Conservation (phyloP, 208 protist genomes). For the Tetramitus jugosus region DNA sequence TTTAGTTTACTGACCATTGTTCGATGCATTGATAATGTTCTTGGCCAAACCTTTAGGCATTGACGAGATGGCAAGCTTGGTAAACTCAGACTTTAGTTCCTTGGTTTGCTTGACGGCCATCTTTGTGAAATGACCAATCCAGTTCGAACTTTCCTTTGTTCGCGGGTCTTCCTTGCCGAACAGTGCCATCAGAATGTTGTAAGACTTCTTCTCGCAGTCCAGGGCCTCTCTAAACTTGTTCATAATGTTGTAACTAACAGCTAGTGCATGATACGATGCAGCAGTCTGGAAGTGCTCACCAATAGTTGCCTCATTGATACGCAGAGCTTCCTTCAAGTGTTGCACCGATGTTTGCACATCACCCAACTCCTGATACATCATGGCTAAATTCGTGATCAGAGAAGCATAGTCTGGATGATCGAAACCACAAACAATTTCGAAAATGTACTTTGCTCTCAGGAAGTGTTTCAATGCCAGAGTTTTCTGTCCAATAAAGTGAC, state of each 20-base stretch:
- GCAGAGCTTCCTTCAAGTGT: background rate
- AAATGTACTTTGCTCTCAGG: conserved; percentile 10
- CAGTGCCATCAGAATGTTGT: background rate
- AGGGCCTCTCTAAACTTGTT: background rate
- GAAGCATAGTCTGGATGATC: conserved; percentile 6
- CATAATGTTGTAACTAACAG: background rate
- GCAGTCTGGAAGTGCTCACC: background rate
- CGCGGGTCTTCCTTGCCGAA: background rate
- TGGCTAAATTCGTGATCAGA: background rate
- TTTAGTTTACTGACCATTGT: too few relatives aligned
- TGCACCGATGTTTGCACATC: background rate
- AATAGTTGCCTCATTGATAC: background rate
- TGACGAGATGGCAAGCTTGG: too few relatives aligned
- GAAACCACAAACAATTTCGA: background rate
- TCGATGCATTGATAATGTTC: too few relatives aligned
- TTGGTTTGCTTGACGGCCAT: background rate
- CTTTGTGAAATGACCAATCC: background rate
- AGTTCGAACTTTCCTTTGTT: background rate
- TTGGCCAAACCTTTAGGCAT: too few relatives aligned
- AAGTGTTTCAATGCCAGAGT: conserved; percentile 15
- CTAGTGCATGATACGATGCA: background rate
- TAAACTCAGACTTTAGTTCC: too few relatives aligned
- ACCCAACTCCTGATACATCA: conserved; percentile 20
- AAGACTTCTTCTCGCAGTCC: background rate
- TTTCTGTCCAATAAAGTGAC: background rate